Conservation (phyloP, 1,284 basidiomycete genomes). For the Chondrostereum purpureum region DNA sequence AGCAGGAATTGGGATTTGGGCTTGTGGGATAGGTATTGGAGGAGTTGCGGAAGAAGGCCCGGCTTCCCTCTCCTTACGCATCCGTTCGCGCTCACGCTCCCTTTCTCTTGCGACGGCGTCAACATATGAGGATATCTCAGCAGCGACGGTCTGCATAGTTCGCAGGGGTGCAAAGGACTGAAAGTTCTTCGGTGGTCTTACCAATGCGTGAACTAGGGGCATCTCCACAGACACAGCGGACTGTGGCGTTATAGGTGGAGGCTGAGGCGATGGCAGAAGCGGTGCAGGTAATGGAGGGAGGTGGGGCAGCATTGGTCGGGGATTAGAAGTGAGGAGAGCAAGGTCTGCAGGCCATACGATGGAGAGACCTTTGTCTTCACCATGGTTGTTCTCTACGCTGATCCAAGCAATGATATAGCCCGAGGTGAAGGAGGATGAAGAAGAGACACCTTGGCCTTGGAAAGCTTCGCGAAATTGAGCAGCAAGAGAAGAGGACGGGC, state of each 20-base stretch:
- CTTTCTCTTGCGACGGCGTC: slow-evolving; percentile 66
- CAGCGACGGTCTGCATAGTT: slow-evolving; percentile 37
- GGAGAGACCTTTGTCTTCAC: slow-evolving; percentile 70
- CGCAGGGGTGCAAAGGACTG: slow-evolving; percentile 29
- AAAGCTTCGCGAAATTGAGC: slow-evolving; percentile 58
- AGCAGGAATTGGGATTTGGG: not conserved
- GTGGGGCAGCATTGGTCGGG: slow-evolving; percentile 39
- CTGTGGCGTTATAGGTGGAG: slow-evolving; percentile 17
- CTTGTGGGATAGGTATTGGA: slow-evolving; percentile 1
- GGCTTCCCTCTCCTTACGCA: slow-evolving; percentile 47
- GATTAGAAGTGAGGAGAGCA: slow-evolving; percentile 38
- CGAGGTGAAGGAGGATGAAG: slow-evolving; percentile 42
- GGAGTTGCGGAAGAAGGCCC: slow-evolving; percentile 14
- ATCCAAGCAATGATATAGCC: slow-evolving; percentile 68
- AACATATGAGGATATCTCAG: slow-evolving; percentile 59
- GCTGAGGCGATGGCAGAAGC: slow-evolving; percentile 47
- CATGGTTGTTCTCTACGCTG: slow-evolving; percentile 65
- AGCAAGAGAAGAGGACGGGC: slow-evolving; percentile 54
- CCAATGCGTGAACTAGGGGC: slow-evolving; percentile 4
- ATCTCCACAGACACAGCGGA: slow-evolving; percentile 6
- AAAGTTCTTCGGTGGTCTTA: slow-evolving; percentile 21
- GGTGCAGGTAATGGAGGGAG: slow-evolving; percentile 61
- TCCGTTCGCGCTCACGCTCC: slow-evolving; percentile 64
- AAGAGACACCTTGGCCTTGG: slow-evolving; percentile 50
- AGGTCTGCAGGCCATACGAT: slow-evolving; percentile 63